Evolutionary conservation across 768 basidiomycete species (phyloP).

Genomic region (Agrocybe praecox): DNA sequence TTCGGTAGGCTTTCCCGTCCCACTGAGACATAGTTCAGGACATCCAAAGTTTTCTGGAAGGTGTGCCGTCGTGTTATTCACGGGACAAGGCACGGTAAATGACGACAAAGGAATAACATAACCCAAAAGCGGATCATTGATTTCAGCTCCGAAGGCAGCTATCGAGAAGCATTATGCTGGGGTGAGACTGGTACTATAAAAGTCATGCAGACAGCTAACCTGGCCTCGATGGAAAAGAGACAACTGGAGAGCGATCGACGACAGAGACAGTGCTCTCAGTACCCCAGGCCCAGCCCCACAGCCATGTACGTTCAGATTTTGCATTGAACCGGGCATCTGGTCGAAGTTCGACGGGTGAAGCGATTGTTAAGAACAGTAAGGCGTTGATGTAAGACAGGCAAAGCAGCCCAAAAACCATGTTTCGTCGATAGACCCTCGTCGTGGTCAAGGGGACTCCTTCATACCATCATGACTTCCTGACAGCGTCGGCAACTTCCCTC

Average conservation of each 20-base stretch:
- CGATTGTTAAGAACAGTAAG: constrained; percentile 24
- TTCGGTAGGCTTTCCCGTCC: constrained; percentile 62
- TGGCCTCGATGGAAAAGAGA: constrained; percentile 72
- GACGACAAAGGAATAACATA: constrained; percentile 74
- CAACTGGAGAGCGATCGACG: constrained; percentile 71
- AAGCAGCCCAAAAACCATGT: constrained; percentile 32
- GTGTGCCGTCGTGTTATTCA: constrained; percentile 24
- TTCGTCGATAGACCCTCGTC: constrained; percentile 8
- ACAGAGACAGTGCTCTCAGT: constrained; percentile 72
- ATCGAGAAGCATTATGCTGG: constrained; percentile 2
- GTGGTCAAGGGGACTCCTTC: constrained; percentile 3
- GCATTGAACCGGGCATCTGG: constrained; percentile 29
- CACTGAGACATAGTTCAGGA: constrained; percentile 63
- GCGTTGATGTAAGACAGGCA: constrained; percentile 26
- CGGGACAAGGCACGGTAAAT: constrained; percentile 56
- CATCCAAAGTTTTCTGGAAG: constrained; percentile 59
- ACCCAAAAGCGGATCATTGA: constrained; percentile 66
- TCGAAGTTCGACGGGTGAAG: constrained; percentile 32
- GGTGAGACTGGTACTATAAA: background rate
- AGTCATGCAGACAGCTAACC: constrained; percentile 31
- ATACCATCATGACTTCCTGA: constrained; percentile 3
- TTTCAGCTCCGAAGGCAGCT: constrained; percentile 79
- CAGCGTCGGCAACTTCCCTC: background rate
- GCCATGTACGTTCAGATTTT: constrained; percentile 56
- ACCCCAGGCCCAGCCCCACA: constrained; percentile 72